Evolutionary conservation across 1,139 yeast genomes (phyloP).

Genomic region (Candida mesenterica): DNA sequence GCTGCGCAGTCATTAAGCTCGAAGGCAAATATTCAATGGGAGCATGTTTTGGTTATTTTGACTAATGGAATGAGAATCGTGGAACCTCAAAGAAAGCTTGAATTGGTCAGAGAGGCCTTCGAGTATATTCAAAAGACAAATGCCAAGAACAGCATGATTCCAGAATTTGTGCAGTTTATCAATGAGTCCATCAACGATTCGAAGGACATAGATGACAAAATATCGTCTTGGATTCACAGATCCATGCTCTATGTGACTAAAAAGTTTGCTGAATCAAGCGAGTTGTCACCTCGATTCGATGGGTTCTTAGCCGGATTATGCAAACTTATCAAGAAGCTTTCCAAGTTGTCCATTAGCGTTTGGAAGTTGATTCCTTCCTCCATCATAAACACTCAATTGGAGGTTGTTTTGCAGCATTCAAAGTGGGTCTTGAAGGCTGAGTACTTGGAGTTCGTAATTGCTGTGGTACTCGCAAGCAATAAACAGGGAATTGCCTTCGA

Average conservation of each 20-base stretch:
- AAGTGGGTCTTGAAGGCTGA: constrained; percentile 45
- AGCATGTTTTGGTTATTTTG: constrained; percentile 15
- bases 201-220: constrained; percentile 6
- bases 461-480: constrained; percentile 35
- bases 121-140: constrained; percentile 14
- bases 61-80: constrained; percentile 13
- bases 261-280: constrained; percentile 52
- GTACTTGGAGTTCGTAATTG: constrained; percentile 41
- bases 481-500: constrained; percentile 43
- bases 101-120: constrained; percentile 16
- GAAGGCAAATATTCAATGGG: constrained; percentile 13
- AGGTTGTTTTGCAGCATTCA: constrained; percentile 51
- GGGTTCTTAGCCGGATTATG: constrained; percentile 23
- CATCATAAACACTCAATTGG: constrained; percentile 65
- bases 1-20: constrained; percentile 8
- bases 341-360: constrained; percentile 19
- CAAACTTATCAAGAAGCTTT: constrained; percentile 15
- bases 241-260: constrained; percentile 61
- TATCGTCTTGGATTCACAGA: constrained; percentile 44
- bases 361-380: constrained; percentile 47
- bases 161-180: constrained; percentile 26
- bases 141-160: constrained; percentile 23
- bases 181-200: constrained; percentile 11
- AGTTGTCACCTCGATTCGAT: constrained; percentile 33
- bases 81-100: constrained; percentile 3